Base-by-base conservation (phyloP, 75 land plant genomes). In the Sequoia sempervirens region DNA sequence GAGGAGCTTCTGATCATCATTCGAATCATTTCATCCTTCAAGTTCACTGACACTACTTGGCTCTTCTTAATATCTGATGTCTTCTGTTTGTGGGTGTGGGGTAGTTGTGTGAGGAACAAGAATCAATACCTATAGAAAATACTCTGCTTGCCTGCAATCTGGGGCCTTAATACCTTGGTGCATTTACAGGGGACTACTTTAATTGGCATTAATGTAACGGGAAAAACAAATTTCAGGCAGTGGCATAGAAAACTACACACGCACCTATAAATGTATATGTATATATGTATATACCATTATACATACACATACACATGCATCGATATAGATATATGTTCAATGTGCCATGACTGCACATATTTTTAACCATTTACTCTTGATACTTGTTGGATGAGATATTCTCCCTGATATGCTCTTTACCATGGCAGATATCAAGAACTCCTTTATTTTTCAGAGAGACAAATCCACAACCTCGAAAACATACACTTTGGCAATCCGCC, bases 401-500 rank as follows among this genome's bases (percentile, higher is more conserved):
- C 34, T 83, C 7, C 18, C 80, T 78, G 52, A 43, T 78, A 43
- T 43, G 2, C 30, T 78, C 50, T n/a, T 78, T 78, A 78, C 50
- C 12, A 38, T 79, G 23, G 43, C 90, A 90, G 91, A 88, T 90
- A 20, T 90, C 91, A 38, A 82, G 91, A 70, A 90, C 91, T 43
- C 91, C 91, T 43, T 45, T 90, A 81, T 90, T 90, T 82, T 90
- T 86, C 75, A 88, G 86, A 76, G 91, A 90, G 82, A 90, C 91
- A 30, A 90, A 90, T 83, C 91, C 91, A n/a, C 91, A 90, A 81
- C 91, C 91, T 8, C 72, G 91, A 54, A 90, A 89, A 74, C 89
- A 89, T 50, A 89, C 90, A 34, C 82, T 89, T 28, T 89, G 90
- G 90, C 90, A 89, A 81, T 88, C 90, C 8, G 84, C 90, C 28